Base-by-base conservation (phyloP, 768 basidiomycete genomes). In the Xerocomellus dryophilus region DNA sequence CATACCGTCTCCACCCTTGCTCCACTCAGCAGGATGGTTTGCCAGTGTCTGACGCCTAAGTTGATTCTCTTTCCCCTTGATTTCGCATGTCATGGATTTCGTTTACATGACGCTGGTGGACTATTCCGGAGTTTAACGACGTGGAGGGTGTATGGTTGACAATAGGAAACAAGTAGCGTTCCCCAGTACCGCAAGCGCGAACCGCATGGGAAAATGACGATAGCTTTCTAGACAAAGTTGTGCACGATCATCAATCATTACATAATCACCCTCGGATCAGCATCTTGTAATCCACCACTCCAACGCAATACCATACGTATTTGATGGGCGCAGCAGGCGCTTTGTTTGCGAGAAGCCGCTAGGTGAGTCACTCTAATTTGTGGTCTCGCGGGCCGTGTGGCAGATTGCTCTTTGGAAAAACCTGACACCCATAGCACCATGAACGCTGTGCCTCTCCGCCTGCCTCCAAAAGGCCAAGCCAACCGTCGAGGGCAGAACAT, bases 11-110 rank as follows among this genome's bases (percentile, higher is more conserved):
- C 61, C 46, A 0, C 73, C 68, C 5, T 73, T 63, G 0, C 71
- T 5, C 76, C 69, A 12, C 58, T 66, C 76, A 76, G 82, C 3
- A 81, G 64, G 44, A 84, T 68, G 2, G 73, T 63, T 35, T 66
- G 56, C 0, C 77, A 69, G 47, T 82, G 77, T 20, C 25, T 27
- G 4, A 27, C 25, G 25, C 25, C 25, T 27, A 27, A 27, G 25
- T 27, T 27, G 25, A 27, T 27, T 27, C 5, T 27, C 25, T 27
- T 27, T 27, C 25, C 25, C 7, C 25, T 27, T 27, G 25, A 27
- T 27, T 27, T 4, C 25, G 25, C 25, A 27, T 27, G 25, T 23
- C 23, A 7, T 7, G 25, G 7, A 27, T 27, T 27, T 31, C 31
- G 31, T 31, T 27, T 27, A 31, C 12, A 31, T 31, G 31, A 31